Conservation (phyloP, 1,284 basidiomycete species). For the Puccinia horiana region DNA sequence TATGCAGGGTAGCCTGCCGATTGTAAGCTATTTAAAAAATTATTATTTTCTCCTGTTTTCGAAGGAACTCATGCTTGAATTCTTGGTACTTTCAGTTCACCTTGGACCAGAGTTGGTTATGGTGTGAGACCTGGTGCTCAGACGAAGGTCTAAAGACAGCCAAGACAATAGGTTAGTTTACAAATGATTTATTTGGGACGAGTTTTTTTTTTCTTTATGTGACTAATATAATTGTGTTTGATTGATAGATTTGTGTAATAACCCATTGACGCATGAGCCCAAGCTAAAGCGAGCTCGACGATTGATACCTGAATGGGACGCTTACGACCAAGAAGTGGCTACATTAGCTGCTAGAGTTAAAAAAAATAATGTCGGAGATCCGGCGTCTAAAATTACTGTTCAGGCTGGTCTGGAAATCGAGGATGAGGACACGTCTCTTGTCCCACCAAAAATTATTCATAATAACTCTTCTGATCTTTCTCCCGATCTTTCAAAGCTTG, state of each 20-base stretch:
- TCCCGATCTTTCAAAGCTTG: no score
- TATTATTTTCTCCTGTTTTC: not conserved
- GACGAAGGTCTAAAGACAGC: constrained; percentile 76
- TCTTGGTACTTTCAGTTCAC: constrained; percentile 66
- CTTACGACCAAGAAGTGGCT: constrained; percentile 69
- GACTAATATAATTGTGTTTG: not conserved
- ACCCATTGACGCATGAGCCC: constrained; percentile 68
- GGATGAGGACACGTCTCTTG: no score
- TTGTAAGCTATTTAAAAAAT: constrained; percentile 64
- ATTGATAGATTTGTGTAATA: constrained; percentile 57
- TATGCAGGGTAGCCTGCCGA: constrained; percentile 77
- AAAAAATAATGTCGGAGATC: not conserved
- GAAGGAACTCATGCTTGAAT: not conserved
- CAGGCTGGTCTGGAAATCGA: constrained; percentile 26
- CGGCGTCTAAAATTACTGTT: not conserved
- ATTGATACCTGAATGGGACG: constrained; percentile 95
- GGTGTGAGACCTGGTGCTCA: constrained; percentile 72
- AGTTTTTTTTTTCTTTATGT: not conserved
- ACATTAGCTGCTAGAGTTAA: constrained; percentile 56
- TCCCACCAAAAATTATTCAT: no score
- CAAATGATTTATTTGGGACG: no score
- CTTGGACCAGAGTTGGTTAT: constrained; percentile 85
- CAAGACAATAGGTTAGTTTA: constrained; percentile 77
- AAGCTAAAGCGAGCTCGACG: constrained; percentile 82
- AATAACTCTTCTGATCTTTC: no score